phyloP scores from a whole-genome alignment of 2,329 filamentous ascomycete genomes.

The Phyllachora maydis region DNA sequence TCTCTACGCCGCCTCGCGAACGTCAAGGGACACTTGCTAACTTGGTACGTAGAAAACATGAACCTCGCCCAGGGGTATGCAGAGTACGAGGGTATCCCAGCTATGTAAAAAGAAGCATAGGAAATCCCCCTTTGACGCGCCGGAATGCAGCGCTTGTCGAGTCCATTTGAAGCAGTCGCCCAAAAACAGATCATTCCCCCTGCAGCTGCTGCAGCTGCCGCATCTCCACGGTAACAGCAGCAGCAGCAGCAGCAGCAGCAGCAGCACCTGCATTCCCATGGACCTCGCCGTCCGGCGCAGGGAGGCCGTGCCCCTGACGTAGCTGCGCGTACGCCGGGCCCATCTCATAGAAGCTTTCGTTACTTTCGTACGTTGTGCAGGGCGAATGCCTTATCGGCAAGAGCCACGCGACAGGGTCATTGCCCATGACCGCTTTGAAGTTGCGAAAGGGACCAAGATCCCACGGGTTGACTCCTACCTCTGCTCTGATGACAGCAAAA shows the following conservation, averaged over 20 bases:
- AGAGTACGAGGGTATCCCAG: constrained; percentile 73
- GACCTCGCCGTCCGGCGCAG: too few species aligned
- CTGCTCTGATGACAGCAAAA: constrained; percentile 62
- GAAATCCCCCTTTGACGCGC: too few species aligned
- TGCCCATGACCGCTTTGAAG: constrained; percentile 63
- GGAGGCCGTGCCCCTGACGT: constrained; percentile 20
- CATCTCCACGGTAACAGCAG: too few species aligned
- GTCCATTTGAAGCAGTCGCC: constrained; percentile 1
- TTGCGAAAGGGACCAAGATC: constrained; percentile 52
- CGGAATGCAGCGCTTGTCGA: too few species aligned
- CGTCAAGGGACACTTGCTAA: too few species aligned
- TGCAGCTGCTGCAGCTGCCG: constrained; percentile 1
- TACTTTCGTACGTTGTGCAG: constrained; percentile 45
- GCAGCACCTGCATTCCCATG: too few species aligned
- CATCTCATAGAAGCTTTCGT: constrained; percentile 46
- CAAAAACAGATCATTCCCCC: neutral
- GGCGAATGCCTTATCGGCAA: constrained; percentile 59
- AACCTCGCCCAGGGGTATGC: constrained; percentile 76
- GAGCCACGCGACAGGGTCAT: constrained; percentile 53
- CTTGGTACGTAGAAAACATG: constrained; percentile 54
- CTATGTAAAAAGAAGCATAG: constrained; percentile 20
- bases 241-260: too few species aligned
- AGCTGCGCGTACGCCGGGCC: constrained; percentile 39
- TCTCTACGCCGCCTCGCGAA: too few species aligned
- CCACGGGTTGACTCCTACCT: constrained; percentile 68